These are phyloP conservation scores for Fagopyrum esculentum DNA, from an alignment of 148 eudicot species.

Conservation along the genomic window DNA sequence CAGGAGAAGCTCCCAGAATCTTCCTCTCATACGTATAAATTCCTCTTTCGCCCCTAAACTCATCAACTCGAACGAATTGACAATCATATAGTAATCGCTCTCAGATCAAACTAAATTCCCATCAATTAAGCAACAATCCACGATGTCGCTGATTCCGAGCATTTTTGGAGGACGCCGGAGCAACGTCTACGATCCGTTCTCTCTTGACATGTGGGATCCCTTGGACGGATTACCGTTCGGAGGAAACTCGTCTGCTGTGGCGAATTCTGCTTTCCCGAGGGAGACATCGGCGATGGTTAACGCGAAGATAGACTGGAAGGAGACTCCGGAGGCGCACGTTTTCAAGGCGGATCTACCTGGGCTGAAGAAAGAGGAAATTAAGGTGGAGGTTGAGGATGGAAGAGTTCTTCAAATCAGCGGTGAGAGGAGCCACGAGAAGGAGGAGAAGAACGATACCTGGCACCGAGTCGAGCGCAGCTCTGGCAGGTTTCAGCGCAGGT, in stretches of 20 bases:
- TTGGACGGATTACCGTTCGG: slow-evolving; percentile 3
- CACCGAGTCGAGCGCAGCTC: slow-evolving; percentile 16
- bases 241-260: not conserved
- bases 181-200: slow-evolving; percentile 8
- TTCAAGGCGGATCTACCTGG: slow-evolving; percentile 15
- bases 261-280: not conserved
- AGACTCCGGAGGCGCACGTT: slow-evolving; percentile 19
- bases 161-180: slow-evolving; percentile 3
- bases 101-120: not conserved
- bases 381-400: slow-evolving; percentile 15
- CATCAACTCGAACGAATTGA: not conserved
- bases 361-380: slow-evolving; percentile 14
- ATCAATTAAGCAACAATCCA: not conserved
- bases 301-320: slow-evolving; percentile 18
- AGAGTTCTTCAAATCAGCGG: slow-evolving; percentile 18
- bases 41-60: not conserved
- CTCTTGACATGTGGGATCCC: slow-evolving; percentile 11
- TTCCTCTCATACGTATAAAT: not conserved
- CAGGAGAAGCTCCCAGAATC: not conserved
- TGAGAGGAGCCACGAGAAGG: slow-evolving; percentile 13
- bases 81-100: not conserved
- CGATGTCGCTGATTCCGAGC: slow-evolving; percentile 13
- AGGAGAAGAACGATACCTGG: slow-evolving; percentile 18
- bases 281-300: slow-evolving; percentile 9
- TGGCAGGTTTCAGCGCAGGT: slow-evolving; percentile 11